Conservation (phyloP, 306 rosid species). For the Trifolium pratense region DNA sequence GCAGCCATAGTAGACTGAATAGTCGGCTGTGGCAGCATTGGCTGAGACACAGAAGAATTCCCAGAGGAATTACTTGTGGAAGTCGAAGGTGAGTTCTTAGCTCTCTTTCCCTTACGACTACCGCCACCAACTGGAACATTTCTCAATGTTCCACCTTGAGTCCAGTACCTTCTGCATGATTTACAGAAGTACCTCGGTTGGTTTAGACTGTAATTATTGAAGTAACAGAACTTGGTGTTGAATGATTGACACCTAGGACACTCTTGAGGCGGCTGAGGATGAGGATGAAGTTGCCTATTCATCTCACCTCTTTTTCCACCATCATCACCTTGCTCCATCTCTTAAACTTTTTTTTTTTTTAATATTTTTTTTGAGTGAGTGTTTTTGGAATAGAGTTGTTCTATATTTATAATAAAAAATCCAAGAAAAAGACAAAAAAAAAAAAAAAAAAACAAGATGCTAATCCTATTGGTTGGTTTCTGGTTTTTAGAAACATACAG, state of each 20-base stretch:
- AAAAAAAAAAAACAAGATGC: neutral
- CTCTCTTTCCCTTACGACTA: constrained; percentile 55
- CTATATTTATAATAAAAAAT: constrained; percentile 35
- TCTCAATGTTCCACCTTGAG: constrained; percentile 70
- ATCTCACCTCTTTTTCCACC: constrained; percentile 29
- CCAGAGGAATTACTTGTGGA: neutral
- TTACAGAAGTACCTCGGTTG: constrained; percentile 75
- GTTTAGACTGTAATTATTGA: constrained; percentile 66
- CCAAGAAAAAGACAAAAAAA: neutral
- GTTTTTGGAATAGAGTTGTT: neutral
- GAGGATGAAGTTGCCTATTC: constrained; percentile 13
- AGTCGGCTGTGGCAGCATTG: neutral
- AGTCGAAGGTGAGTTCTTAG: constrained; percentile 13
- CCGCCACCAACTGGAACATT: constrained; percentile 73
- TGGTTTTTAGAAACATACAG: neutral
- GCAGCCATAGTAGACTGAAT: neutral
- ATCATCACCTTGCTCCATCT: constrained; percentile 36
- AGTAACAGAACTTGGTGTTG: constrained; percentile 73
- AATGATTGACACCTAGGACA: constrained; percentile 68
- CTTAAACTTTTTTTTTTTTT: neutral
- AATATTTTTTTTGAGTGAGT: neutral
- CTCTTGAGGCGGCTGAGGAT: neutral
- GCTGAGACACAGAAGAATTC: constrained; percentile 29
- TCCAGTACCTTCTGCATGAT: constrained; percentile 70
- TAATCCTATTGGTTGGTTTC: neutral